Percentiles rank a stretch among this genome's conserved stretches.
These are phyloP conservation scores for Russula brevipes DNA, from an alignment of 768 basidiomycete species.

Conservation along the genomic window DNA sequence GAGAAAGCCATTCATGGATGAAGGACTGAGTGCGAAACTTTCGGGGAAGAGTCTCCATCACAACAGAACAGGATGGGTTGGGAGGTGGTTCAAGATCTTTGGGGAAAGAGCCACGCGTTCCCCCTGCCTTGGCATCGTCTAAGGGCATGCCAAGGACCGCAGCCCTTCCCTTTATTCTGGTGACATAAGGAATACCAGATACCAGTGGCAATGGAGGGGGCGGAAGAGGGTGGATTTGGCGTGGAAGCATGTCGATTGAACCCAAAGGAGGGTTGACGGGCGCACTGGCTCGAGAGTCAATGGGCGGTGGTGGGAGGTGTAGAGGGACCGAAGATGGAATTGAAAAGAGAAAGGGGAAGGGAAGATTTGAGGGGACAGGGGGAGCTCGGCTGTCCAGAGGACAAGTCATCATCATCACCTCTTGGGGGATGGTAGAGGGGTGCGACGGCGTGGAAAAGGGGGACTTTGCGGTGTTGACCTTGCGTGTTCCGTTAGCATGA, in stretches of 20 bases:
- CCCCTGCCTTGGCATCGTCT: conserved; percentile 3
- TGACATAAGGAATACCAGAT: background rate
- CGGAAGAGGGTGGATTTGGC: background rate
- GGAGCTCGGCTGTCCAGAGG: background rate
- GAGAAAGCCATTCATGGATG: conserved; percentile 42
- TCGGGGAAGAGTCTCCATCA: conserved; percentile 54
- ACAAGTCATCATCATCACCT: background rate
- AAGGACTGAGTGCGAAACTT: conserved; percentile 39
- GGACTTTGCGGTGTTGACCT: background rate
- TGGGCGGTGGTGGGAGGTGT: background rate
- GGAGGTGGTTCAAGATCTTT: conserved; percentile 29
- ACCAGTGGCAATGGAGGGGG: background rate
- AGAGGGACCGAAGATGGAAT: background rate
- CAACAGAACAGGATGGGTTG: conserved; percentile 46
- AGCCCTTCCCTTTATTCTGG: background rate
- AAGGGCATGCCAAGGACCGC: conserved; percentile 12
- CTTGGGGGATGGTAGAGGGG: background rate
- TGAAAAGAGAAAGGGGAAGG: background rate
- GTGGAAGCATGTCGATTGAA: background rate
- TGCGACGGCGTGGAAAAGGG: background rate
- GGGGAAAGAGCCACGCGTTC: conserved; percentile 15
- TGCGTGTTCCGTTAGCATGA: background rate
- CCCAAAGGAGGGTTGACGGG: background rate
- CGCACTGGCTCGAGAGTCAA: background rate
- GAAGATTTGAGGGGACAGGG: background rate